Percentiles rank a stretch among this genome's conserved stretches.
Conservation (phyloP, 1,139 yeast genomes). For the Saccharomyces pastorianus region DNA sequence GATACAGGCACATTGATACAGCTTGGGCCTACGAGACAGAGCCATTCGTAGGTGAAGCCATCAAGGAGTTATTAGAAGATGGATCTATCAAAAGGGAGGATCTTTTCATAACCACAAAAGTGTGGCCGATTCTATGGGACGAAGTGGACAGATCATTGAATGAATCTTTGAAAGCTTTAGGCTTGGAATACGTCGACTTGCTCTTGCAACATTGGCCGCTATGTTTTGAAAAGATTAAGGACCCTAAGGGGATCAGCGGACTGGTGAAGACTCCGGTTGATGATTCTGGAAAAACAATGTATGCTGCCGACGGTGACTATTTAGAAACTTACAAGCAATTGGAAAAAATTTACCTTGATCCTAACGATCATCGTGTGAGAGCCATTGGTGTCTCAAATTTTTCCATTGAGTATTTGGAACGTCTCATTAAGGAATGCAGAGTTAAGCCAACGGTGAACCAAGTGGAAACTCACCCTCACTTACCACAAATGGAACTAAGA, state of each 20-base stretch:
- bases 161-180: slow-evolving; percentile 36
- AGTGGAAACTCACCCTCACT: slow-evolving; percentile 52
- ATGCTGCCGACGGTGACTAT: slow-evolving; percentile 40
- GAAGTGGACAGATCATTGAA: slow-evolving; percentile 34
- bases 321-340: slow-evolving; percentile 43
- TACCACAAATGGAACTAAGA: slow-evolving; percentile 45
- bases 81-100: slow-evolving; percentile 49
- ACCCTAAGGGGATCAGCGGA: slow-evolving; percentile 30
- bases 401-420: slow-evolving; percentile 40
- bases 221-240: slow-evolving; percentile 40
- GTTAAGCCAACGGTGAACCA: slow-evolving; percentile 48
- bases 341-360: slow-evolving; percentile 38
- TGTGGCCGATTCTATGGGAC: slow-evolving; percentile 45
- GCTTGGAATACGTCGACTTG: slow-evolving; percentile 52
- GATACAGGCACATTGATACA: slow-evolving; percentile 49
- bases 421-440: slow-evolving; percentile 39
- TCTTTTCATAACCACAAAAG: slow-evolving; percentile 52
- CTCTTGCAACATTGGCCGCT: slow-evolving; percentile 59
- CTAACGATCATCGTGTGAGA: slow-evolving; percentile 36
- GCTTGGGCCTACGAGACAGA: slow-evolving; percentile 50
- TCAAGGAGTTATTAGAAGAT: slow-evolving; percentile 41
- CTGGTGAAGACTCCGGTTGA: slow-evolving; percentile 19
- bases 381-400: slow-evolving; percentile 59
- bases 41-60: slow-evolving; percentile 42
- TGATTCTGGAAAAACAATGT: slow-evolving; percentile 36